Percentiles rank a stretch among this genome's conserved stretches.
These are phyloP conservation scores for Aurifilum marmelostoma DNA, from an alignment of 2,329 filamentous ascomycete species.

Conservation along the genomic window DNA sequence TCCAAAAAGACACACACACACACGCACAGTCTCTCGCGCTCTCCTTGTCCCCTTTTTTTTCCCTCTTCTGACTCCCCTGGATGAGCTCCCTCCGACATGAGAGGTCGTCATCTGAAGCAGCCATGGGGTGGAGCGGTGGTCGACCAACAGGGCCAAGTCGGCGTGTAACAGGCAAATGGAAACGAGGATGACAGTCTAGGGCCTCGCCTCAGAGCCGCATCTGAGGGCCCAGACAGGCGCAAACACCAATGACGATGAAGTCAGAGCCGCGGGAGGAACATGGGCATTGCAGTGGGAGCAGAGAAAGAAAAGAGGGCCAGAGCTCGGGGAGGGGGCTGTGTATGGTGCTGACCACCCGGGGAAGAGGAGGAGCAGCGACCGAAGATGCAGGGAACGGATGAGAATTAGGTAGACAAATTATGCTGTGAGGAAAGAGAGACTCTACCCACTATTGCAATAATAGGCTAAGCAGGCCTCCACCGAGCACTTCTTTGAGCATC, in stretches of 20 bases:
- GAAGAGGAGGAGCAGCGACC: background rate
- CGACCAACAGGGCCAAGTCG: background rate
- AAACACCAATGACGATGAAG: slow-evolving; percentile 19
- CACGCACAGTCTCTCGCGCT: background rate
- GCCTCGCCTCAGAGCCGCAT: slow-evolving; percentile 7
- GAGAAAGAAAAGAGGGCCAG: background rate
- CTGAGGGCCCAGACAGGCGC: slow-evolving; percentile 15
- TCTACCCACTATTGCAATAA: too few relatives aligned
- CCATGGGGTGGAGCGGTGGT: background rate
- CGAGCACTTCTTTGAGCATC: too few relatives aligned
- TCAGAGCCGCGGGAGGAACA: slow-evolving; percentile 9
- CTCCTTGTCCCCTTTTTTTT: background rate
- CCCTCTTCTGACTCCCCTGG: background rate
- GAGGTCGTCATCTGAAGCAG: background rate
- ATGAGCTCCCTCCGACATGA: background rate
- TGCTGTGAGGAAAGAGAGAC: background rate
- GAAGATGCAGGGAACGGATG: background rate
- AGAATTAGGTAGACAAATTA: too few relatives aligned
- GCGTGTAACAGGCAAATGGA: slow-evolving; percentile 19
- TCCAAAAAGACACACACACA: too few relatives aligned
- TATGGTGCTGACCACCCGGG: background rate
- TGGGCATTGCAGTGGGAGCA: background rate
- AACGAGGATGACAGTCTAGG: background rate
- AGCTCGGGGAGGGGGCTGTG: background rate
- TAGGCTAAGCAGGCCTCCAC: too few relatives aligned